Evolutionary conservation across 371 early-diverging fungal species (phyloP), one percentile per base, ranked within the genome.

Genomic region (Funneliformis caledonium): DNA sequence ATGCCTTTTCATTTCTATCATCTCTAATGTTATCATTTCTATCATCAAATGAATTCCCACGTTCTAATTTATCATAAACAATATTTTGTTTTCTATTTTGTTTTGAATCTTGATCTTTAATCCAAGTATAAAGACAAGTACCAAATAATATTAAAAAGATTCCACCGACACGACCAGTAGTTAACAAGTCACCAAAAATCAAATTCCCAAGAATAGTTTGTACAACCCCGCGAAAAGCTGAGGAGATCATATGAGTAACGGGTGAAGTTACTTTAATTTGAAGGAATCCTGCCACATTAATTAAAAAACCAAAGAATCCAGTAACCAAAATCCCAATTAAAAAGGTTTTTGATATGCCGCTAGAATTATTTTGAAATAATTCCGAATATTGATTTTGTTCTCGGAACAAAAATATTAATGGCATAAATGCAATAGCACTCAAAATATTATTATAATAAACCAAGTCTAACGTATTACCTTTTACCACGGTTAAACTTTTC

Each of bases 251-350:
- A 68, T 90, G 91, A 8, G 89, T 88, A 37, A 90, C 85, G 4
- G 91, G 91, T 0, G 88, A 87, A 19, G 91, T 90, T 65, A 89
- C 87, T 64, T 90, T 88, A 80, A 90, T 90, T 81, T 89, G 89
- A 74, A 90, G 83, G 83, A 90, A 89, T 11, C 91, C 89, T 19
- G 89, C 89, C 16, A 90, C 60, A 83, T 90, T 90, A 76, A 89
- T 86, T 72, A 90, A 83, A 82, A 89, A 88, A 1, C 91, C 91
- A 82, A 88, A 86, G 70, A 89, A 80, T 11, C 91, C 91, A 22
- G 86, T 87, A 19, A 87, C 52, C 19, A 87, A 56, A 8, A 83
- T 85, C 1, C 86, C 86, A 12, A 82, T 22, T 43, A 87, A 31
- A 78, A 86, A 85, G n/a, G 74, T 82, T n/a, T 80, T 70, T 75